Base-by-base conservation (phyloP, 2,329 filamentous ascomycete genomes). In the Calcarisporium arbuscula region DNA sequence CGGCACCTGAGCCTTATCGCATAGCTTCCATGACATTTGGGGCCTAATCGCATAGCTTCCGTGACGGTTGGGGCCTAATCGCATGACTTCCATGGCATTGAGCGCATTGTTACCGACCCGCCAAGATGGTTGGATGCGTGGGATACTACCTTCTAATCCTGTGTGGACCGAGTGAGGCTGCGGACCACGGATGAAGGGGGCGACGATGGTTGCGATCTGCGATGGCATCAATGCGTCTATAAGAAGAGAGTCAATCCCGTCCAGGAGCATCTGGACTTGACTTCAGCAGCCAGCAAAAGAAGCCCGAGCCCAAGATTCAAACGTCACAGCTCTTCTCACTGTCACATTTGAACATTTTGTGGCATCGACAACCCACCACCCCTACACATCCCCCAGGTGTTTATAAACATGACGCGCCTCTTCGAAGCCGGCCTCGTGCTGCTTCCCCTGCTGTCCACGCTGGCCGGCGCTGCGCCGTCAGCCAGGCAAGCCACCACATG, bases 401-500 rank as follows among this genome's bases (percentile, higher is more conserved):
- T 11, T 21, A 10, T 20, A n/a, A 28, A 14, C 18, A 45, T 47
- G 41, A 34, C 43, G 14, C 38, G 39, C 5, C 39, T 41, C 16
- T 31, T 49, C n/a, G 32, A 44, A 17, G 32, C 37, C 29, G 30
- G 43, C n/a, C 35, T 46, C 27, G 16, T 41, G 25, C 30, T 46
- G 20, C 36, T 45, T 8, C 40, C 39, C 17, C 16, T 41, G 5
- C 23, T 35, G 15, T 44, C 46, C 3, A 30, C 28, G 14, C 19
- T 46, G 17, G 26, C 42, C 9, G 36, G 32, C 15, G 19, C 35
- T 21, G 36, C 34, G 12, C 45, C 44, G 4, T 18, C 35, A 2
- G 26, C 38, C 9, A 40, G 40, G 11, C 45, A 48, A 34, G 35
- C 36, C 16, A n/a, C 28, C 20, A 53, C 51, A 22, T 59, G 56